Base-by-base conservation (phyloP, 1,139 yeast genomes). In the Diutina pseudorugosa region DNA sequence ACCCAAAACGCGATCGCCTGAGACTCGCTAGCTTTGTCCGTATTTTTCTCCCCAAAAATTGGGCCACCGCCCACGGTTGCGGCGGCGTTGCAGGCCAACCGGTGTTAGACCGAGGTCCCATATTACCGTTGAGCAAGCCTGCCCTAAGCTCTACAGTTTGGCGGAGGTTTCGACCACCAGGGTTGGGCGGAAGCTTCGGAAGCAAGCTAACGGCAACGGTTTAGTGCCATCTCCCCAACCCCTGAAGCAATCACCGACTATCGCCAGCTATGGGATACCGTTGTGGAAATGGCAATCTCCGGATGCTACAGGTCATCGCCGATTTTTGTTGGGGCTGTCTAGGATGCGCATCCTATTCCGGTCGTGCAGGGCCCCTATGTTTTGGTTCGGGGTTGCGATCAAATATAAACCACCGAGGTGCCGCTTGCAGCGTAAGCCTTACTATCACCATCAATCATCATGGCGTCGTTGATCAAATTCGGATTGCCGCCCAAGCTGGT, bases 401-500 rank as follows among this genome's bases (percentile, higher is more conserved):
- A 12, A 30, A 30, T 30, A 30, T 30, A 30, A 30, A 30, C 36
- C 36, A 5, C n/a, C n/a, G 36, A 11, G 36, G 36, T 14, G 36
- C n/a, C 36, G 36, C 36, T 9, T 4, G 36, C 5, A 11, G n/a
- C n/a, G 12, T 30, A 30, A 11, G n/a, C 36, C n/a, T 14, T 14
- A 11, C 5, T 11, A 6, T 14, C n/a, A 4, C 36, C 11, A n/a
- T n/a, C n/a, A n/a, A n/a, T 14, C 14, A 14, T 30, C 36, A 49
- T 49, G 51, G 18, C 44, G n/a, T 36, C 36, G 23, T 45, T 45
- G 40, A 45, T 49, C 44, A 40, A 40, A 23, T 40, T 73, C 56
- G 76, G 76, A 9, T 62, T 68, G 47, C 78, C 77, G 5, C 64
- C 68, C 49, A 56, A 65, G 21, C 62, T 66, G 18, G 62, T 71